Evolutionary conservation across 371 early-diverging fungal genomes (phyloP).

Genomic region (Mycotypha africana): DNA sequence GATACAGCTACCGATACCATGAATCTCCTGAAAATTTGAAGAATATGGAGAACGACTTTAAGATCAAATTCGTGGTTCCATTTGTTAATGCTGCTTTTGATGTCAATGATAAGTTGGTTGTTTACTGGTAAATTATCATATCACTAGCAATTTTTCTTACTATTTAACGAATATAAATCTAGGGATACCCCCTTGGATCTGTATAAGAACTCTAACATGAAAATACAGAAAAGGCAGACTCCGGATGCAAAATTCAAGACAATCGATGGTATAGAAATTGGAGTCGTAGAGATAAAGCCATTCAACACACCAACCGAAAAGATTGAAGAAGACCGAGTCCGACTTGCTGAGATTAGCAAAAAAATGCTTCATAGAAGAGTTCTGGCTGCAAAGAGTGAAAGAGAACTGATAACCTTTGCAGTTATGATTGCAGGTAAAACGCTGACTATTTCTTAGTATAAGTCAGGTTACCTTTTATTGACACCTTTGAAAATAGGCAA

Average conservation of each 20-base stretch:
- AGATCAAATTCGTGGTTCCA: constrained; percentile 92
- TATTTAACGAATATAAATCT: too few species aligned
- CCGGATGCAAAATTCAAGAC: constrained; percentile 8
- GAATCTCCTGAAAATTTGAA: background rate
- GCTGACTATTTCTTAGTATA: too few species aligned
- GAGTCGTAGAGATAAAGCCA: constrained; percentile 10
- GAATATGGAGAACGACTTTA: constrained; percentile 3
- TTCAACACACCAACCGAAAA: constrained; percentile 5
- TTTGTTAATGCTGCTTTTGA: constrained; percentile 9
- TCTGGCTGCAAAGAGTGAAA: constrained; percentile 3
- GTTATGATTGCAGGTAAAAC: constrained; percentile 5
- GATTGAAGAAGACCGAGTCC: constrained; percentile 3
- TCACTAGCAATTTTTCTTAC: background rate
- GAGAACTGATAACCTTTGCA: constrained; percentile 10
- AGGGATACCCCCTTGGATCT: constrained; percentile 7
- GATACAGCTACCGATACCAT: constrained; percentile 1
- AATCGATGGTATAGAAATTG: constrained; percentile 9
- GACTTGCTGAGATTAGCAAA: constrained; percentile 9
- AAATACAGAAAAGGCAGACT: constrained; percentile 7
- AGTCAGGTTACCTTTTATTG: too few species aligned
- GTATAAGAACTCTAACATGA: constrained; percentile 7
- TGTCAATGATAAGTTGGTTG: constrained; percentile 5
- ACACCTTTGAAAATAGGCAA: too few species aligned
- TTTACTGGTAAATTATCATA: constrained; percentile 12
- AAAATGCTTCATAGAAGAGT: constrained; percentile 11